A percentile compares a stretch with the other conserved stretches of the same genome.
Conservation (phyloP, 805 yeast species). For the Barnettozyma botsteinii region DNA sequence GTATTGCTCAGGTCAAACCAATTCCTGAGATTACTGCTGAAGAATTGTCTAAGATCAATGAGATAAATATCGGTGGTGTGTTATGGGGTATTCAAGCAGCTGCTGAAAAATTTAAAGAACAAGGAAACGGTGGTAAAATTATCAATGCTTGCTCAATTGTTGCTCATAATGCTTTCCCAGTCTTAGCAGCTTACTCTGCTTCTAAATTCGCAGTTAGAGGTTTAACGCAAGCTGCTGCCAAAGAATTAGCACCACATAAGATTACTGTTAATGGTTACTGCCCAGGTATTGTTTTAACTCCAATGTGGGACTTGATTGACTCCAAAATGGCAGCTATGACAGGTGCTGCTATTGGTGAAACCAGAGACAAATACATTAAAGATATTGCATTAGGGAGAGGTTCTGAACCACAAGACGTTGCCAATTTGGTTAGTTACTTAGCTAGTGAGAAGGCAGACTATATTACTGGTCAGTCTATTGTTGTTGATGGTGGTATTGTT, state of each 20-base stretch:
- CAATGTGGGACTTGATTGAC: constrained; percentile 31
- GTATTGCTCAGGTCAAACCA: constrained; percentile 27
- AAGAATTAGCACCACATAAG: constrained; percentile 31
- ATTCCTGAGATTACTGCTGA: constrained; percentile 26
- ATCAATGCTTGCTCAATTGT: constrained; percentile 34
- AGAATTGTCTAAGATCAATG: constrained; percentile 21
- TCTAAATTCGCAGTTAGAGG: constrained; percentile 34
- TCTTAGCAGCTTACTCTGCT: constrained; percentile 30
- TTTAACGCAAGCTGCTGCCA: constrained; percentile 33
- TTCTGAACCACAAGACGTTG: constrained; percentile 32
- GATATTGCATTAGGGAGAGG: constrained; percentile 32
- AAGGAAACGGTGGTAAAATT: constrained; percentile 32
- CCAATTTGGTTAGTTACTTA: constrained; percentile 30
- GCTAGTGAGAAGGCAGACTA: constrained; percentile 32
- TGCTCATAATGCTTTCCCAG: constrained; percentile 28
- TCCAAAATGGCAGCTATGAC: constrained; percentile 20
- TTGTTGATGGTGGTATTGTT: constrained; percentile 34
- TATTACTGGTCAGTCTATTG: constrained; percentile 31
- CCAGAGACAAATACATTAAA: constrained; percentile 22
- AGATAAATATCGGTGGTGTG: constrained; percentile 29
- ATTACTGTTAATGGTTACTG: constrained; percentile 35
- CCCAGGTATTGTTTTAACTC: constrained; percentile 38
- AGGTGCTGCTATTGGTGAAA: constrained; percentile 26
- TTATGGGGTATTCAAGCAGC: constrained; percentile 33
- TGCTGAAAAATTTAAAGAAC: constrained; percentile 24